A percentile compares a stretch with the other conserved stretches of the same genome.
Evolutionary conservation across 1,284 basidiomycete genomes (phyloP).

Genomic region (Microstroma glucosiphilum): DNA sequence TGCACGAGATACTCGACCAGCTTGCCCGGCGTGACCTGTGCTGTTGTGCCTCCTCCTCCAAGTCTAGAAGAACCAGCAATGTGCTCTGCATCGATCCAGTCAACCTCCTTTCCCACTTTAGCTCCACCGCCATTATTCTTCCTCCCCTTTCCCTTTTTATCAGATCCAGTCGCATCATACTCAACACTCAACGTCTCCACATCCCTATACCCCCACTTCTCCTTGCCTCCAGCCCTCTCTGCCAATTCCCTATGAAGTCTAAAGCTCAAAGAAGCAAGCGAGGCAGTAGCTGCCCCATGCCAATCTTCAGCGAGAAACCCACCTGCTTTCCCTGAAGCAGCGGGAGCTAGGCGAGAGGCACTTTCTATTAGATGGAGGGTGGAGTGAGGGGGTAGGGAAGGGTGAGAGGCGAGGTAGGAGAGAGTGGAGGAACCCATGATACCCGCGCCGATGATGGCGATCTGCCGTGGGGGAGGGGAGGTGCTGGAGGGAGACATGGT

Average conservation of each 20-base stretch:
- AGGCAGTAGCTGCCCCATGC: slow-evolving; percentile 54
- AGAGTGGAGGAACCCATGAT: slow-evolving; percentile 81
- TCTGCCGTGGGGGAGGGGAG: slow-evolving; percentile 8
- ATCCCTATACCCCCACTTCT: slow-evolving; percentile 77
- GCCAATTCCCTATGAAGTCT: slow-evolving; percentile 72
- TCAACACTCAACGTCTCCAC: slow-evolving; percentile 48
- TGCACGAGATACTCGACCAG: slow-evolving; percentile 75
- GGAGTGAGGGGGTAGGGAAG: background rate
- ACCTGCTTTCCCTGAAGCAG: slow-evolving; percentile 80
- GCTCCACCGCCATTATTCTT: background rate
- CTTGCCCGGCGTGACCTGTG: slow-evolving; percentile 72
- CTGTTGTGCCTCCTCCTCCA: slow-evolving; percentile 58
- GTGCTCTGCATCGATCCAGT: slow-evolving; percentile 49
- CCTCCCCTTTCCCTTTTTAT: no score
- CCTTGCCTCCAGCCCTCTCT: slow-evolving; percentile 61
- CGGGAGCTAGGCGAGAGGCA: slow-evolving; percentile 57
- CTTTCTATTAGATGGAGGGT: slow-evolving; percentile 65
- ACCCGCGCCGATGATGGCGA: slow-evolving; percentile 55
- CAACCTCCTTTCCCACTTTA: slow-evolving; percentile 11
- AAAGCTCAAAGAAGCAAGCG: slow-evolving; percentile 71
- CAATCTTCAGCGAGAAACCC: slow-evolving; percentile 81
- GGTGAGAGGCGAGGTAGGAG: slow-evolving; percentile 59
- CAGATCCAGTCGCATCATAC: slow-evolving; percentile 8
- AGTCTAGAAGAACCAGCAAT: slow-evolving; percentile 43
- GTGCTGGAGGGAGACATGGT: no score